Evolutionary conservation across 2,329 filamentous ascomycete genomes (phyloP), one percentile per base, ranked within the genome.

Genomic region (Scleromitrula shiraiana): DNA sequence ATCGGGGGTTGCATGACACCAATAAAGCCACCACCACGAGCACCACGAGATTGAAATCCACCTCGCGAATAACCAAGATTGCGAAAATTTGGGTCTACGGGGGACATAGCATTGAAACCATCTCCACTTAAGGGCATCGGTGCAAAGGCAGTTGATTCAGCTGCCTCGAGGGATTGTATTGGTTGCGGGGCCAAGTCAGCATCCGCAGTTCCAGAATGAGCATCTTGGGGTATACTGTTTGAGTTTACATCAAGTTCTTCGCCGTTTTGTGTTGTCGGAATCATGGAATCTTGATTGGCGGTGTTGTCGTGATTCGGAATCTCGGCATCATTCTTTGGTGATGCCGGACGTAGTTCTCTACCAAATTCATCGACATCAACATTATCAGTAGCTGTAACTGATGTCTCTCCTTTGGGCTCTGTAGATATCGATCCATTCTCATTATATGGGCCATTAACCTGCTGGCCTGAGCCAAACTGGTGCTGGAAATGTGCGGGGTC

Each of bases 41-140:
- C 65, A 53, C 65, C 64, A 52, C 54, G 56, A 39, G 53, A 52
- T 53, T 59, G 52, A 38, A 29, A 49, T 30, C 46, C 46, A 23
- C 53, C 51, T 41, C 66, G 66, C 49, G 62, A 56, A 55, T 63
- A 68, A 20, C 64, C 66, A 40, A 12, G 23, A 36, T 23, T 30
- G 29, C 35, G 41, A 33, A 46, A 33, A 35, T 33, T 35, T 39
- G 47, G 23, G 29, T 46, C 42, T 45, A 50, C 41, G 39, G 26
- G 46, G 33, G 41, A 22, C 46, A 49, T 44, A 42, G 49, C 37
- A 48, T 56, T 57, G 51, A 58, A 61, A 38, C 47, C 56, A 50
- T 48, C 51, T 47, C 41, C 46, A 52, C 50, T 54, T 30, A 45
- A 89, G 90, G 14, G 88, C 89, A 49, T 36, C 90, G 88, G 66